A percentile compares a stretch with the other conserved stretches of the same genome.
phyloP scores from a whole-genome alignment of 2,329 filamentous ascomycete genomes.

The Trichoderma sp. region DNA sequence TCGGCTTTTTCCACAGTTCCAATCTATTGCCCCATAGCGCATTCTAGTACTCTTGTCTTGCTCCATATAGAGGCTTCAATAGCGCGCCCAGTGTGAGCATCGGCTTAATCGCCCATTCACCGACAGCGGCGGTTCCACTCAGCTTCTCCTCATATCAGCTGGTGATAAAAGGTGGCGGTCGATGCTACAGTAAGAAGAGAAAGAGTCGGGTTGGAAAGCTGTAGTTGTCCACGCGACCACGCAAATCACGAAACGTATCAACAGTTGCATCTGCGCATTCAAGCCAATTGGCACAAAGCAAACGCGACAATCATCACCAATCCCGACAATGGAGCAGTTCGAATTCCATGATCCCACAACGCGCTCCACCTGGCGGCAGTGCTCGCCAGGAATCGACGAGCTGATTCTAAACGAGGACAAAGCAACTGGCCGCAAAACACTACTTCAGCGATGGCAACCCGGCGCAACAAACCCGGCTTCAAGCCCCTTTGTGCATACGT shows the following conservation, averaged over 20 bases:
- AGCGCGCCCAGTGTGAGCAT: background rate
- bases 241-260: background rate
- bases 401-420: slow-evolving; percentile 38
- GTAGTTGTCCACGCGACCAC: background rate
- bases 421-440: slow-evolving; percentile 32
- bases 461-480: slow-evolving; percentile 29
- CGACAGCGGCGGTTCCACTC: slow-evolving; percentile 1
- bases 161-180: background rate
- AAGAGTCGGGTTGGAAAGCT: background rate
- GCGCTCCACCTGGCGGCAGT: slow-evolving; percentile 28
- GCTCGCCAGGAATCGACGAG: slow-evolving; percentile 39
- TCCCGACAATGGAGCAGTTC: slow-evolving; percentile 30
- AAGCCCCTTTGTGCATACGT: slow-evolving; percentile 38
- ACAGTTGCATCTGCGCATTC: background rate
- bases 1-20: background rate
- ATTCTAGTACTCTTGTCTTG: background rate
- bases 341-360: slow-evolving; percentile 32
- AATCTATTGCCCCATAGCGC: background rate
- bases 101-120: background rate
- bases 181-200: background rate
- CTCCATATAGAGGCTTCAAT: background rate
- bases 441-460: slow-evolving; percentile 41
- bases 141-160: background rate
- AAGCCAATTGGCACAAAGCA: background rate
- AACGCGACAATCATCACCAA: background rate